Evolutionary conservation across 345 rosid species (phyloP), one percentile per base, ranked within the genome.

Genomic region (Viola odorata): DNA sequence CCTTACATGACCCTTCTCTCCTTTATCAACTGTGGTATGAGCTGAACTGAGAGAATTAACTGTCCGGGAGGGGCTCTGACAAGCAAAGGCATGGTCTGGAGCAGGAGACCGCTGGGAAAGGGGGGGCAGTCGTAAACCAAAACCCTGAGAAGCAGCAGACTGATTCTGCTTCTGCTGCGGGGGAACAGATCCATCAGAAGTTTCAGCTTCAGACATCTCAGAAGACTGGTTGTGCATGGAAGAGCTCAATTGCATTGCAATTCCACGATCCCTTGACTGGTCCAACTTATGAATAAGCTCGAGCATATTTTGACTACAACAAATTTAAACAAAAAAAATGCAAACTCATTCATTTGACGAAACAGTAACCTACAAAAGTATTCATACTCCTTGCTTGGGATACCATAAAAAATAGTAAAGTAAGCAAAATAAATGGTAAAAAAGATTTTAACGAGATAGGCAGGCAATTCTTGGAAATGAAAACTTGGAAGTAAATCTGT

Each of bases 231-330:
- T 74, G 57, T 41, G 63, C 49, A 71, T 76, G 44, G 77, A 68
- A 61, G 94, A 82, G 69, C 80, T 74, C 54, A 79, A 60, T 56
- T 73, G 78, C 50, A 75, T 57, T 61, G 77, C 80, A 63, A 73
- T 65, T 53, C 75, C 77, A 65, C 50, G 73, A 52, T 85, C 88
- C 66, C 71, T 69, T 39, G 88, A 70, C 49, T 83, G 86, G 70
- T 89, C 88, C 71, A 89, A 88, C 84, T 92, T 92, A 71, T 84
- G 84, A 73, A 92, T 85, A 73, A 89, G 96, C 75, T 92, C 96
- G 65, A 89, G 84, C 94, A 92, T 85, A 64, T 89, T 83, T 74
- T 83, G 84, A 76, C 96, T 89, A 84, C 77, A 69, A 60, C n/a
- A 10, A 8, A 45, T 67, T 53, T n/a, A 14, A 45, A 57, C 32